These are phyloP conservation scores for Fusarium proliferatum DNA, from an alignment of 2,329 filamentous ascomycete genomes.

Conservation along the genomic window DNA sequence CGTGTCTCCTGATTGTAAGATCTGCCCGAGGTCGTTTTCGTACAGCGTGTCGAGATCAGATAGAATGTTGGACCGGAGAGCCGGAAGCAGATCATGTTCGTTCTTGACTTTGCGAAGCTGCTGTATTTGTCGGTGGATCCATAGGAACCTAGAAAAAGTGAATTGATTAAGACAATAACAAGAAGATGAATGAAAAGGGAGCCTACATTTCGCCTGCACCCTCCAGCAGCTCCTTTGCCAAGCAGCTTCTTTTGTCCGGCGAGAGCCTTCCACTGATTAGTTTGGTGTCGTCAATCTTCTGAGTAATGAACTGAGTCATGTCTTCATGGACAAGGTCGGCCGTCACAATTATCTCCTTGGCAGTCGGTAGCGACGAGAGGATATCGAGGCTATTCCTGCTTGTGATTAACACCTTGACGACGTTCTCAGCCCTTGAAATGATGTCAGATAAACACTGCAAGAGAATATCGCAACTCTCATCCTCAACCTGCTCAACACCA, in stretches of 20 bases:
- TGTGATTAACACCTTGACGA: slow-evolving; percentile 1
- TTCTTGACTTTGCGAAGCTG: slow-evolving; percentile 1
- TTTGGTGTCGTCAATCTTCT: neutral
- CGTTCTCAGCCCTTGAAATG: neutral
- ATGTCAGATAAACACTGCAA: neutral
- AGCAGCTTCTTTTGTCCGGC: no score
- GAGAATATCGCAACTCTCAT: neutral
- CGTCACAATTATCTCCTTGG: neutral
- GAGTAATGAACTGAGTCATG: neutral
- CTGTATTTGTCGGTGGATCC: neutral
- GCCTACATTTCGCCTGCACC: neutral
- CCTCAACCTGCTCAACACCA: neutral
- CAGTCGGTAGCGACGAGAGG: neutral
- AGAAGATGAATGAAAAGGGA: fast-evolving
- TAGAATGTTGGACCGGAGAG: neutral
- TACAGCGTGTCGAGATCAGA: slow-evolving; percentile 1
- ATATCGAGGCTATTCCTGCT: neutral
- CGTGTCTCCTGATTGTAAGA: neutral
- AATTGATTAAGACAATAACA: neutral
- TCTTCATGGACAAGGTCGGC: neutral
- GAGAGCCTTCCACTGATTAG: neutral
- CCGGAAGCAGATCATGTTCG: neutral
- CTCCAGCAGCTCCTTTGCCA: neutral
- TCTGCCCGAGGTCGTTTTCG: neutral
- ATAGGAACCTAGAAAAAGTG: neutral